These are phyloP conservation scores for Nakazawaea holstii DNA, from an alignment of 805 yeast genomes.

Conservation along the genomic window DNA sequence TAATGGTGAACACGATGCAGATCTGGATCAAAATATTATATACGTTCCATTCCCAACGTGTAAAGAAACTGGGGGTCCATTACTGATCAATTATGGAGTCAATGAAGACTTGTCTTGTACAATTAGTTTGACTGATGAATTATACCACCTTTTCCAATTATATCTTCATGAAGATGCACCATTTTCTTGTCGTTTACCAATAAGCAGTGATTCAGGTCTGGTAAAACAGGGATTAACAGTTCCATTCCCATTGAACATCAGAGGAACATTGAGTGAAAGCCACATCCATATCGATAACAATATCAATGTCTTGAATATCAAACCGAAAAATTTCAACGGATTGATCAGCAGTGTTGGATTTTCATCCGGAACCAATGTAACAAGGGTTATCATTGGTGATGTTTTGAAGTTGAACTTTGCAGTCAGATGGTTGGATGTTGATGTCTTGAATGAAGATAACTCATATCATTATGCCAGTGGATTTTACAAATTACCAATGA, in stretches of 20 bases:
- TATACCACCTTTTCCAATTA: constrained; percentile 68
- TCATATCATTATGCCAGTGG: constrained; percentile 7
- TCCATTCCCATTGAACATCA: constrained; percentile 57
- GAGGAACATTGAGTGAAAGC: constrained; percentile 62
- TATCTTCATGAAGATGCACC: constrained; percentile 78
- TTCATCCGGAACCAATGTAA: constrained; percentile 55
- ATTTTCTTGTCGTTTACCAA: constrained; percentile 59
- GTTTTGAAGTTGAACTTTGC: constrained; percentile 50
- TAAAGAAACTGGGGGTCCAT: constrained; percentile 57
- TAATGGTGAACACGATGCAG: constrained; percentile 71
- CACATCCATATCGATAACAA: constrained; percentile 63
- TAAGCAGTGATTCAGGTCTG: constrained; percentile 33
- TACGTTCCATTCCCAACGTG: constrained; percentile 58
- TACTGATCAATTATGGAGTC: constrained; percentile 46
- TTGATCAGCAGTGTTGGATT: constrained; percentile 53
- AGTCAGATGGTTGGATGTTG: constrained; percentile 43
- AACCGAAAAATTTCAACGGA: constrained; percentile 30
- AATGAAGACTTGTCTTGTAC: constrained; percentile 57
- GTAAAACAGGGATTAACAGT: constrained; percentile 37
- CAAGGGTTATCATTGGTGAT: constrained; percentile 64
- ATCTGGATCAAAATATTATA: constrained; percentile 51
- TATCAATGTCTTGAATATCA: constrained; percentile 45
- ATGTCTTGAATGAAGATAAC: neutral
- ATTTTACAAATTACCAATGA: constrained; percentile 8
- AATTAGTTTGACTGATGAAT: constrained; percentile 53